phyloP scores from a whole-genome alignment of 2,329 filamentous ascomycete genomes.

The Microdochium bolleyi region DNA sequence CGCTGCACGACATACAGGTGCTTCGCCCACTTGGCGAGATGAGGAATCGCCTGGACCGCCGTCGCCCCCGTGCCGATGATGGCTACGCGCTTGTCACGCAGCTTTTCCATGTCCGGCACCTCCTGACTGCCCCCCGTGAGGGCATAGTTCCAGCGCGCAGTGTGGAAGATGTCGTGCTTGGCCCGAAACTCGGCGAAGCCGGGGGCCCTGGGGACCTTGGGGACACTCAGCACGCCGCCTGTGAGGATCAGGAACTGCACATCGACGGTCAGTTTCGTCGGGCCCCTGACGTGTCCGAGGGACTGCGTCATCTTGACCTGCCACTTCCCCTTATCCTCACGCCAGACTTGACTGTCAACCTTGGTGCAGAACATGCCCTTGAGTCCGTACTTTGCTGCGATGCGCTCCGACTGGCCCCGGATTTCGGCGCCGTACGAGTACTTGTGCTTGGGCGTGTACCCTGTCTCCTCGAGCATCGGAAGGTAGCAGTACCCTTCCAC shows the following conservation, averaged over 20 bases:
- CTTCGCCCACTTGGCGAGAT: slow-evolving; percentile 21
- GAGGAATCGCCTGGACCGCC: slow-evolving; percentile 15
- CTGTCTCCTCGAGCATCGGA: slow-evolving; percentile 36
- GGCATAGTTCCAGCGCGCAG: slow-evolving; percentile 16
- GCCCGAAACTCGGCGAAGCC: slow-evolving; percentile 23
- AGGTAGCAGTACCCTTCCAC: slow-evolving; percentile 38
- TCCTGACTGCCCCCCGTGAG: slow-evolving; percentile 16
- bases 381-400: slow-evolving; percentile 28
- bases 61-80: slow-evolving; percentile 17
- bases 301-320: background rate
- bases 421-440: slow-evolving; percentile 32
- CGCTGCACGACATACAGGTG: slow-evolving; percentile 29
- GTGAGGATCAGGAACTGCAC: slow-evolving; percentile 2
- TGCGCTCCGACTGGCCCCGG: slow-evolving; percentile 26
- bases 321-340: slow-evolving; percentile 13
- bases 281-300: background rate
- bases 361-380: slow-evolving; percentile 30
- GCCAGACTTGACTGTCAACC: slow-evolving; percentile 25
- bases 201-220: slow-evolving; percentile 26
- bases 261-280: background rate
- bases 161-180: slow-evolving; percentile 1
- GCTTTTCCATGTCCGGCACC: slow-evolving; percentile 17
- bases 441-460: slow-evolving; percentile 35
- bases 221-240: slow-evolving; percentile 18
- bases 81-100: slow-evolving; percentile 17